phyloP scores from a whole-genome alignment of 352 stramenopile species.

The Phytopythium kandeliae region DNA sequence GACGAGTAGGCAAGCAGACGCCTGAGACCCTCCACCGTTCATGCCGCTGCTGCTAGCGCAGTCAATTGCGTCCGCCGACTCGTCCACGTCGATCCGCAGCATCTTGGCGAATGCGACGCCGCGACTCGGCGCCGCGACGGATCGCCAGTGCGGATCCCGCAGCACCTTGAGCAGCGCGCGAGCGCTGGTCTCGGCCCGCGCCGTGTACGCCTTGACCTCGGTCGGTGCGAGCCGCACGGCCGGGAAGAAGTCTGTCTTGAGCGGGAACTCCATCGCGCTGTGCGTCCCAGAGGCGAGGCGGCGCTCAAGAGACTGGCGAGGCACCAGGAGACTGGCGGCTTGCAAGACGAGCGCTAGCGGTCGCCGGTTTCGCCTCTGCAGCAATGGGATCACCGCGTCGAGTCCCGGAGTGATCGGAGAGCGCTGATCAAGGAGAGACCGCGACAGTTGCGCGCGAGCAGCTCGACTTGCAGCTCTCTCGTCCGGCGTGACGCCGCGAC shows the following conservation, averaged over 20 bases:
- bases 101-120: constrained; percentile 60
- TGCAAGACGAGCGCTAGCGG: neutral
- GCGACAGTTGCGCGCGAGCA: too few species aligned
- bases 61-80: neutral
- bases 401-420: neutral
- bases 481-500: too few species aligned
- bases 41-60: neutral
- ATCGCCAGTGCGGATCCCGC: constrained; percentile 45
- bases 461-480: too few species aligned
- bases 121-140: constrained; percentile 43
- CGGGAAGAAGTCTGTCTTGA: constrained; percentile 71
- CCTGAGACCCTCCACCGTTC: constrained; percentile 3
- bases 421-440: too few species aligned
- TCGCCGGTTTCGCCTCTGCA: neutral
- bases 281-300: neutral
- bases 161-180: constrained; percentile 33
- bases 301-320: neutral
- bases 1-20: constrained; percentile 49
- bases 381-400: neutral
- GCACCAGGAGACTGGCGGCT: neutral
- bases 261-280: constrained; percentile 53
- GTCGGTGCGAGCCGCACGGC: constrained; percentile 37
- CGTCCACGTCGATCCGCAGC: constrained; percentile 41
- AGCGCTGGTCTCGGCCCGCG: constrained; percentile 34
- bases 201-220: constrained; percentile 39